Evolutionary conservation across 2,329 filamentous ascomycete species (phyloP).

Genomic region (Ascochyta koolunga): DNA sequence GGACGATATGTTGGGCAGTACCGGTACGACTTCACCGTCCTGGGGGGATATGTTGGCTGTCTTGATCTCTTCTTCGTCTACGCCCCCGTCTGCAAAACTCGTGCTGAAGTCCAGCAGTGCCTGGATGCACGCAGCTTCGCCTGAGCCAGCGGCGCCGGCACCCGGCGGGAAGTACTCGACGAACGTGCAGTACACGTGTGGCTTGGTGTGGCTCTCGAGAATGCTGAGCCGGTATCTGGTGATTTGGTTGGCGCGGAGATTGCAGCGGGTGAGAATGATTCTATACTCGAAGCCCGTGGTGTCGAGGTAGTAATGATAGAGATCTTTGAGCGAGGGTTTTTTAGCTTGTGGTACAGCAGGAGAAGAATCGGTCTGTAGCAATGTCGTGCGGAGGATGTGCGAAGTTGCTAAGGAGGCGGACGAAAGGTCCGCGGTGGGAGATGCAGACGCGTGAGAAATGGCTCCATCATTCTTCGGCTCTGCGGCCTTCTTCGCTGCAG

Average conservation of each 20-base stretch:
- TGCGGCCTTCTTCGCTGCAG: slow-evolving; percentile 8
- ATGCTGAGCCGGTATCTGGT: slow-evolving; percentile 58
- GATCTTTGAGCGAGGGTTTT: slow-evolving; percentile 48
- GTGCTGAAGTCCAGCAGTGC: slow-evolving; percentile 4
- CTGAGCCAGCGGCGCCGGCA: neutral
- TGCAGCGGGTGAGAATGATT: slow-evolving; percentile 63
- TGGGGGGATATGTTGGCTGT: too few species aligned
- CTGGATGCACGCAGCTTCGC: neutral
- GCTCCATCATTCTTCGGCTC: neutral
- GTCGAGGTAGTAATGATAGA: slow-evolving; percentile 70
- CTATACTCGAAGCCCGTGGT: slow-evolving; percentile 67
- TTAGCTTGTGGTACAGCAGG: slow-evolving; percentile 19
- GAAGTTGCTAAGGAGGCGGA: neutral
- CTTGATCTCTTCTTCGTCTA: neutral
- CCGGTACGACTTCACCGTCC: neutral
- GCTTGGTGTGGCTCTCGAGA: slow-evolving; percentile 41
- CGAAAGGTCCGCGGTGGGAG: neutral
- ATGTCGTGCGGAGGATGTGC: slow-evolving; percentile 3
- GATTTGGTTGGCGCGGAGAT: slow-evolving; percentile 55
- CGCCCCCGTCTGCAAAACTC: neutral
- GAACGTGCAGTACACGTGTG: slow-evolving; percentile 40
- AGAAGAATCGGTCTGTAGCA: neutral
- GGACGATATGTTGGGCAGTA: slow-evolving; percentile 17
- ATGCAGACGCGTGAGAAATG: neutral
- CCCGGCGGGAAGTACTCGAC: slow-evolving; percentile 32